These are phyloP conservation scores for Dichotomocladium elegans DNA, from an alignment of 371 early-diverging fungal genomes.

Conservation along the genomic window DNA sequence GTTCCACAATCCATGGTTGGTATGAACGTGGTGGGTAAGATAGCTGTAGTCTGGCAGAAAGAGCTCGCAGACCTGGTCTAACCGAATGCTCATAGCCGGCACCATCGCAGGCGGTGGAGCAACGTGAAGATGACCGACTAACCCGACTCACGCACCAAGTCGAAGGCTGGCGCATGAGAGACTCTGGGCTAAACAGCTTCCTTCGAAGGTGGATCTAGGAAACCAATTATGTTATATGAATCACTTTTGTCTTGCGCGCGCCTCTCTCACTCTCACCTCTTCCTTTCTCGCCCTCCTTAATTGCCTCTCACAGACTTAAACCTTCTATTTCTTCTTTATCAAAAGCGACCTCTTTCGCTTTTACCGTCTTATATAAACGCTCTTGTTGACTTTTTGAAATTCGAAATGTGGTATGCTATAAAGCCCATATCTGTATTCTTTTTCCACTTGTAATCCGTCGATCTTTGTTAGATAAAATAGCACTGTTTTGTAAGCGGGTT, in stretches of 20 bases:
- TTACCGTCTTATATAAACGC: no score
- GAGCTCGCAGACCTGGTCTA: no score
- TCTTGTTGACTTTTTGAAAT: no score
- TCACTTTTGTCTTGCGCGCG: not conserved
- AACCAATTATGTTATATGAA: not conserved
- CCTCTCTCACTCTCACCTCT: not conserved
- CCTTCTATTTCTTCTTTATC: not conserved
- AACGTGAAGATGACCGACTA: conserved; percentile 12
- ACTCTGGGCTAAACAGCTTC: conserved; percentile 29
- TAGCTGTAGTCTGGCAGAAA: not conserved
- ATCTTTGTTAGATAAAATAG: no score
- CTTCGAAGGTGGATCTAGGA: conserved; percentile 30
- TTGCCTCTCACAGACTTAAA: not conserved
- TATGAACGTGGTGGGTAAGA: conserved; percentile 12
- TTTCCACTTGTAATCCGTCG: no score
- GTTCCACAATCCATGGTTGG: not conserved
- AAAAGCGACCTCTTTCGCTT: no score
- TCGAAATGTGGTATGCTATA: no score
- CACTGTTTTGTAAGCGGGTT: no score
- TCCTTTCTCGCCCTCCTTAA: not conserved
- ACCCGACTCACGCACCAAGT: conserved; percentile 11
- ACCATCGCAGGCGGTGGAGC: conserved; percentile 12
- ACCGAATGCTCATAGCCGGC: conserved; percentile 5
- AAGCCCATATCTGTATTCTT: no score
- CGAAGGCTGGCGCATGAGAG: conserved; percentile 20